A percentile compares a stretch with the other conserved stretches of the same genome.
Evolutionary conservation across 2,329 filamentous ascomycete genomes (phyloP).

Genomic region (Tricladium varicosporioides): DNA sequence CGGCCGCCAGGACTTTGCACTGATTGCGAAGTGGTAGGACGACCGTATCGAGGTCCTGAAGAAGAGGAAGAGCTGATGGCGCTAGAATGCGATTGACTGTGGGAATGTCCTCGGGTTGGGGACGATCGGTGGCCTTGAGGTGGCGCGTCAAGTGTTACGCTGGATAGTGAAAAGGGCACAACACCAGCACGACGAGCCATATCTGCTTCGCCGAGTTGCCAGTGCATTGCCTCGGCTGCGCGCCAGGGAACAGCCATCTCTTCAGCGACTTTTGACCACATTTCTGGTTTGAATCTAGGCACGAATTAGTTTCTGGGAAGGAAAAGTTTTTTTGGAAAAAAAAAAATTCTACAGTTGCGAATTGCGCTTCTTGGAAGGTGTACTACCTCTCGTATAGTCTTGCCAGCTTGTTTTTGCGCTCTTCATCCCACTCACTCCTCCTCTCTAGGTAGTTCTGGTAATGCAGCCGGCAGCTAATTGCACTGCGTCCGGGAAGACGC

Average conservation of each 20-base stretch:
- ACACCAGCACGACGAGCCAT: constrained; percentile 93
- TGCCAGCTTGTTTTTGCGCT: constrained; percentile 95
- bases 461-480: constrained; percentile 90
- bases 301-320: constrained; percentile 14
- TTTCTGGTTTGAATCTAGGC: constrained; percentile 87
- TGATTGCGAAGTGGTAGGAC: constrained; percentile 24
- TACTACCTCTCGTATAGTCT: constrained; percentile 89
- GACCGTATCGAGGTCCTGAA: constrained; percentile 19
- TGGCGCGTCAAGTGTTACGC: constrained; percentile 48
- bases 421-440: constrained; percentile 92
- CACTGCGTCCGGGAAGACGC: constrained; percentile 82
- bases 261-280: constrained; percentile 95
- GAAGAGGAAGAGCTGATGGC: constrained; percentile 18
- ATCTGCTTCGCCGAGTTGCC: constrained; percentile 89
- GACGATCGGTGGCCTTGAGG: constrained; percentile 41
- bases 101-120: constrained; percentile 35
- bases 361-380: constrained; percentile 1
- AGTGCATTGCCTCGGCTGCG: constrained; percentile 96
- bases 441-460: constrained; percentile 98
- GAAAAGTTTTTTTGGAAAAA: neutral
- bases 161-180: constrained; percentile 74
- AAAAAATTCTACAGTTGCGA: neutral
- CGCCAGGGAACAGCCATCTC: constrained; percentile 96
- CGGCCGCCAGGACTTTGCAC: constrained; percentile 13
- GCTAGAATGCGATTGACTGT: constrained; percentile 29